Conservation (phyloP, 331 rosid species). For the Ulmus americana region DNA sequence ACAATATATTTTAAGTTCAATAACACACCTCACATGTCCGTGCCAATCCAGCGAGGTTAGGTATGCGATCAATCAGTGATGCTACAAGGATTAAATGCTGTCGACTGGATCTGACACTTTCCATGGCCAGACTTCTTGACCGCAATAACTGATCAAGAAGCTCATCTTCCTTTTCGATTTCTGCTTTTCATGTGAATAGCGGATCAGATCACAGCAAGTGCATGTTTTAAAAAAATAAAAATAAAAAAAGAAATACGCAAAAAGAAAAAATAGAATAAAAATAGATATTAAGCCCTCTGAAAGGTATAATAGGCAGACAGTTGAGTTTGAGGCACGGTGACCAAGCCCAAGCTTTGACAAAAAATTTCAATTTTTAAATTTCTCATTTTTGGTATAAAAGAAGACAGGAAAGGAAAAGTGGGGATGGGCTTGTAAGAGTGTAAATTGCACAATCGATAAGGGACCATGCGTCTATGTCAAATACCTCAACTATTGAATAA, state of each 20-base stretch:
- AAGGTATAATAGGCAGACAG: neutral
- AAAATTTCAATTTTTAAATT: no score
- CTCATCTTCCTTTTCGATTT: conserved; percentile 73
- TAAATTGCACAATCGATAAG: neutral
- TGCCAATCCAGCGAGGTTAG: conserved; percentile 93
- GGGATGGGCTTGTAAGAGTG: neutral
- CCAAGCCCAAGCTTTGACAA: neutral
- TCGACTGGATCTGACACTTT: conserved; percentile 48
- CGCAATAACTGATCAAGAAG: conserved; percentile 66
- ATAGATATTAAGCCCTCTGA: neutral
- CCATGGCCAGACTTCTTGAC: conserved; percentile 59
- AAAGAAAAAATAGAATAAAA: neutral
- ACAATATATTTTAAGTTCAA: neutral
- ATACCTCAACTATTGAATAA: neutral
- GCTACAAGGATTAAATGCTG: conserved; percentile 72
- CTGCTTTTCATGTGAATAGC: conserved; percentile 35
- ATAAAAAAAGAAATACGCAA: no score
- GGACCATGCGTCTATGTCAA: no score
- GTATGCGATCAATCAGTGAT: conserved; percentile 90
- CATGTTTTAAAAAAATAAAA: neutral
- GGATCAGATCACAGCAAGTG: conserved; percentile 22
- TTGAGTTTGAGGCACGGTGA: neutral
- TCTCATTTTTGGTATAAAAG: neutral
- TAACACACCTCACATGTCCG: conserved; percentile 82
- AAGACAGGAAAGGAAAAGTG: neutral